Base-by-base conservation (phyloP, 2,329 filamentous ascomycete genomes). In the Fusarium agapanthi region DNA sequence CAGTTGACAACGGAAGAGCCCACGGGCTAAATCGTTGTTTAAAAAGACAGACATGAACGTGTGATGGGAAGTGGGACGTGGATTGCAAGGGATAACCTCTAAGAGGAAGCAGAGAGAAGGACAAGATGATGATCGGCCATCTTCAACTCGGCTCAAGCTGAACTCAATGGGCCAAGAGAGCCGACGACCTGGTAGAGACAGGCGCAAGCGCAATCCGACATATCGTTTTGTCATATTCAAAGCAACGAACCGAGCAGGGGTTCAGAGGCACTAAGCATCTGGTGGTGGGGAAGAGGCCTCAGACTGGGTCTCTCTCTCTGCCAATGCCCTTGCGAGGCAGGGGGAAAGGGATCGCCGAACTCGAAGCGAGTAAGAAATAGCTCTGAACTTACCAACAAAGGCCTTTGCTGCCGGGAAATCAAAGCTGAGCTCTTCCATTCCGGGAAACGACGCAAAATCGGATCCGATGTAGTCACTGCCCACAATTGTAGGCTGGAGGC, bases 401-500 rank as follows among this genome's bases (percentile, higher is more conserved):
- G 84, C 80, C 78, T 89, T 89, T 73, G 80, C 77, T 71, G 85
- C 82, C 47, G 80, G 74, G 72, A 85, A 87, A 69, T 88, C 87
- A 76, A 85, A 86, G 71, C 82, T 78, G 74, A 86, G 85, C 67
- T 88, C 86, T 55, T 89, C 87, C 79, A 88, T 84, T 76, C 80
- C 81, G 69, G 81, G 83, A 78, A 89, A 82, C 37, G 79, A 89
- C 54, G 87, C 82, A 76, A 93, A 89, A 64, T 88, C 87, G 62
- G 83, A 79, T 59, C 83, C 88, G 73, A 88, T 84, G 79, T 87
- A 87, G 77, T 86, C 84, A 67, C 87, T 84, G 74, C 87, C 86
- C 56, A 93, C 88, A 69, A 94, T 92, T 77, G 86, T 83, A 35
- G 91, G 91, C 73, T 87, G 89, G 61, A 92, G 84, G 56, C 87